Percentiles rank a stretch among this genome's conserved stretches.
phyloP scores from a whole-genome alignment of 768 basidiomycete genomes.

The Pisolithus orientalis region DNA sequence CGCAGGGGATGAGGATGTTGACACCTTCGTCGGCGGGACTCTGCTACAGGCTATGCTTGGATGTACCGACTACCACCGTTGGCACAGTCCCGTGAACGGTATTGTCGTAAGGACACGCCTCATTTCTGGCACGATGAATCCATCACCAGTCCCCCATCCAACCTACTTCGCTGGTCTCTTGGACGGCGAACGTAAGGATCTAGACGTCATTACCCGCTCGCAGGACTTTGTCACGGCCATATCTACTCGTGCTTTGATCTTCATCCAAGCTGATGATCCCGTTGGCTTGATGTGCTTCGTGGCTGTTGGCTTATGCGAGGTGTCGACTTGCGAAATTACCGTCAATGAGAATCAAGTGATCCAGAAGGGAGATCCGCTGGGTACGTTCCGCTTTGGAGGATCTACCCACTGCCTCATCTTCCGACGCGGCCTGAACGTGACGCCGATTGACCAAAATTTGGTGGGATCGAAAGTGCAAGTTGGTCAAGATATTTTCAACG shows the following conservation, averaged over 20 bases:
- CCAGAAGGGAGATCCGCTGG: slow-evolving; percentile 49
- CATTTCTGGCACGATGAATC: slow-evolving; percentile 35
- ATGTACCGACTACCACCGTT: slow-evolving; percentile 35
- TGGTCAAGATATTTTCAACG: neutral
- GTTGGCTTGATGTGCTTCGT: too few relatives aligned
- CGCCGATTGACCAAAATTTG: neutral
- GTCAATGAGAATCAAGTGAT: too few relatives aligned
- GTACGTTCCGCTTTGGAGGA: slow-evolving; percentile 52
- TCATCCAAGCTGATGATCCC: neutral
- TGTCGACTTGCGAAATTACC: too few relatives aligned
- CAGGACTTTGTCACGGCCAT: slow-evolving; percentile 14
- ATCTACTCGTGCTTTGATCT: neutral
- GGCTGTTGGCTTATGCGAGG: slow-evolving; percentile 14
- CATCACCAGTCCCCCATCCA: neutral
- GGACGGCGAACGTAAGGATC: slow-evolving; percentile 19
- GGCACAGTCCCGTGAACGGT: slow-evolving; percentile 39
- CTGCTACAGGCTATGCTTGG: slow-evolving; percentile 55
- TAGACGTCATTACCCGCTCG: slow-evolving; percentile 15
- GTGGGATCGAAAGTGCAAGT: neutral
- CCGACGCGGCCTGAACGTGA: slow-evolving; percentile 12
- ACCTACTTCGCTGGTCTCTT: slow-evolving; percentile 38
- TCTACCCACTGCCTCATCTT: slow-evolving; percentile 25
- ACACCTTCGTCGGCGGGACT: slow-evolving; percentile 44
- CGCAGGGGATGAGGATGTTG: slow-evolving; percentile 31
- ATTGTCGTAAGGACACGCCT: slow-evolving; percentile 33